Conservation (phyloP, 352 stramenopile species). For the Pythium apleroticum region DNA sequence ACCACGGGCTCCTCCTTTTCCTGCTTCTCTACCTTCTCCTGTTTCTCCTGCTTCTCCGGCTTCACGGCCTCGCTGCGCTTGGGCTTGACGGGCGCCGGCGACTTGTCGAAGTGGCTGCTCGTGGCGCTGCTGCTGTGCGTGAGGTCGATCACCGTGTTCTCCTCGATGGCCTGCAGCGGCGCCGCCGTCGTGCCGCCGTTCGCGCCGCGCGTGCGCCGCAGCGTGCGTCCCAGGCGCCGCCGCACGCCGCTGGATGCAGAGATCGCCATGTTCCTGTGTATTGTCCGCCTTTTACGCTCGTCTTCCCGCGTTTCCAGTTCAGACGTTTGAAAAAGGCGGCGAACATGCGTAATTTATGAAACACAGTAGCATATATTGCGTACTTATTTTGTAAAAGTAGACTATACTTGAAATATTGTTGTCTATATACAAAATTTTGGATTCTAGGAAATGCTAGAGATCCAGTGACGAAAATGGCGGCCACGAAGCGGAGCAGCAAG, state of each 20-base stretch:
- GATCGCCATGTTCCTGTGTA: slow-evolving; percentile 33
- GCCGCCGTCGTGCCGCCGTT: slow-evolving; percentile 9
- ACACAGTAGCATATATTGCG: not conserved
- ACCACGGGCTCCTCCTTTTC: slow-evolving; percentile 1
- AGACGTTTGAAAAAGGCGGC: slow-evolving; percentile 27
- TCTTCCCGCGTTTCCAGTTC: slow-evolving; percentile 14
- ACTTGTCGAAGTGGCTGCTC: slow-evolving; percentile 31
- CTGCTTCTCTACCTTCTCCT: slow-evolving; percentile 21
- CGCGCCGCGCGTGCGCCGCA: slow-evolving; percentile 34
- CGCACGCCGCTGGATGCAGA: slow-evolving; percentile 28
- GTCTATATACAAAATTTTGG: not conserved
- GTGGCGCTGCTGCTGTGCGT: slow-evolving; percentile 25
- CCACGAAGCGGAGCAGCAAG: not conserved
- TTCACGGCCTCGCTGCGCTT: slow-evolving; percentile 9
- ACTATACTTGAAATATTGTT: not conserved
- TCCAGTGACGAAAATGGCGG: not conserved
- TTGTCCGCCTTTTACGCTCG: not conserved
- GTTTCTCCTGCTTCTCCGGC: slow-evolving; percentile 15
- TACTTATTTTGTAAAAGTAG: not conserved
- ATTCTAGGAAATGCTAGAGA: not conserved
- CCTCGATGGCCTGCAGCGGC: slow-evolving; percentile 52
- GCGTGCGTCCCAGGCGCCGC: slow-evolving; percentile 43
- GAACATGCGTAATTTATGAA: not conserved
- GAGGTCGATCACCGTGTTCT: slow-evolving; percentile 54
- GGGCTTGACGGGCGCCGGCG: slow-evolving; percentile 25